Evolutionary conservation across 2,329 filamentous ascomycete species (phyloP).

Genomic region (Aspergillus viridinutans): DNA sequence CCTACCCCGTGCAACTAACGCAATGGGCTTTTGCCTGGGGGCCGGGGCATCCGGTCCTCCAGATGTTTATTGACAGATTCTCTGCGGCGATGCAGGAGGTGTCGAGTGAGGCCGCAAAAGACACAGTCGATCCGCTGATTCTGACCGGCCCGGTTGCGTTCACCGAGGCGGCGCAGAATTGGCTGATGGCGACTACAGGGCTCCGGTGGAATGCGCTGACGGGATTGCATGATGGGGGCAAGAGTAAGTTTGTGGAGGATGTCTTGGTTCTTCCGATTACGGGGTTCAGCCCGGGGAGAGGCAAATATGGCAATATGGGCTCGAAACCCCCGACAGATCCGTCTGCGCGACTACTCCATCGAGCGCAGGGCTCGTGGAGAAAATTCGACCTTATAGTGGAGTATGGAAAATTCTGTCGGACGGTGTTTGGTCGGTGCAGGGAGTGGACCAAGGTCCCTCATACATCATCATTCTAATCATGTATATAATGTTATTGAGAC

Average conservation of each 20-base stretch:
- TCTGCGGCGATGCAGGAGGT: slow-evolving; percentile 8
- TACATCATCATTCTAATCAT: background rate
- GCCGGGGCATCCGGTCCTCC: slow-evolving; percentile 25
- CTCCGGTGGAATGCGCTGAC: slow-evolving; percentile 31
- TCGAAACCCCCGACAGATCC: slow-evolving; percentile 27
- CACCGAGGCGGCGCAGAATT: slow-evolving; percentile 21
- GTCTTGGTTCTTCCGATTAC: slow-evolving; percentile 33
- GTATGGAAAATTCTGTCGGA: slow-evolving; percentile 30
- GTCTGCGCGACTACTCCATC: slow-evolving; percentile 25
- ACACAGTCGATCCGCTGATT: slow-evolving; percentile 21
- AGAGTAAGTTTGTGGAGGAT: slow-evolving; percentile 27
- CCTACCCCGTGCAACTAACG: slow-evolving; percentile 29
- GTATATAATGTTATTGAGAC: background rate
- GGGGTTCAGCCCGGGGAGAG: slow-evolving; percentile 28
- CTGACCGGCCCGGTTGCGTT: slow-evolving; percentile 31
- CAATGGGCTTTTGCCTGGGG: slow-evolving; percentile 30
- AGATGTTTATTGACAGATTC: slow-evolving; percentile 23
- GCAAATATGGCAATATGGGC: slow-evolving; percentile 29
- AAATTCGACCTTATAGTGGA: slow-evolving; percentile 24
- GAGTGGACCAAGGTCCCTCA: slow-evolving; percentile 24
- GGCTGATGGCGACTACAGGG: slow-evolving; percentile 18
- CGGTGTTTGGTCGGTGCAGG: slow-evolving; percentile 27
- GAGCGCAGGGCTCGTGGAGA: slow-evolving; percentile 30
- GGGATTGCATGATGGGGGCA: slow-evolving; percentile 25
- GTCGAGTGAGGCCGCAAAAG: background rate